Conservation (phyloP, 345 rosid species). For the Sapria himalayana region DNA sequence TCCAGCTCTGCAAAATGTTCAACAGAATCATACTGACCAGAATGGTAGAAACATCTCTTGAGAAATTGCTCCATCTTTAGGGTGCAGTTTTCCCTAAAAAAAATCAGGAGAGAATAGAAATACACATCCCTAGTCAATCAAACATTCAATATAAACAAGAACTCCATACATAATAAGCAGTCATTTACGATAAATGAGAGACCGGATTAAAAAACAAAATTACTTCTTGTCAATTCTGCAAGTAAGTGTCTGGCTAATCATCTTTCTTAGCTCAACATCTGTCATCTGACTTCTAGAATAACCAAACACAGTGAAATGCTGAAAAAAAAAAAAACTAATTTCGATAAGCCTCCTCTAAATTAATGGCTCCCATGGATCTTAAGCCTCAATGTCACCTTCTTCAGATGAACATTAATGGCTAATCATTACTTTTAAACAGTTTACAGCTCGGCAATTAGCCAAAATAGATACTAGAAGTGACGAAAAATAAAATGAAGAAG, state of each 20-base stretch:
- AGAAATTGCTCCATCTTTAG: conserved; percentile 96
- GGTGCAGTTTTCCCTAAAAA: conserved; percentile 65
- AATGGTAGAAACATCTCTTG: conserved; percentile 80
- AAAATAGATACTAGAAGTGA: background rate
- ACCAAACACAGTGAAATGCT: conserved; percentile 85
- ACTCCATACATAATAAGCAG: background rate
- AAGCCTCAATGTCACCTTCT: background rate
- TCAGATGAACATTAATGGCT: conserved; percentile 4
- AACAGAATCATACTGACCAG: conserved; percentile 87
- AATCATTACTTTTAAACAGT: too few relatives aligned
- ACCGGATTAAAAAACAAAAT: too few relatives aligned
- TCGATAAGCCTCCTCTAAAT: background rate
- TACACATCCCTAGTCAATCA: background rate
- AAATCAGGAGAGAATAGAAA: background rate
- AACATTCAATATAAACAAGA: background rate
- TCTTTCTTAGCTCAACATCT: conserved; percentile 68
- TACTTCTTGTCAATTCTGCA: conserved; percentile 96
- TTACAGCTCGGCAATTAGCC: too few relatives aligned
- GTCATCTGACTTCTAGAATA: conserved; percentile 98
- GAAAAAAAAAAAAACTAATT: conserved; percentile 15
- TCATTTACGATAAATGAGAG: background rate
- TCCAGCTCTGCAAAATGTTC: conserved; percentile 59
- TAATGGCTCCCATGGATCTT: background rate
- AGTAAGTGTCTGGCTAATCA: conserved; percentile 92
- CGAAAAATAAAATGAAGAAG: background rate